phyloP scores from a whole-genome alignment of 805 yeast genomes.

The Saccharomycopsis babjevae region DNA sequence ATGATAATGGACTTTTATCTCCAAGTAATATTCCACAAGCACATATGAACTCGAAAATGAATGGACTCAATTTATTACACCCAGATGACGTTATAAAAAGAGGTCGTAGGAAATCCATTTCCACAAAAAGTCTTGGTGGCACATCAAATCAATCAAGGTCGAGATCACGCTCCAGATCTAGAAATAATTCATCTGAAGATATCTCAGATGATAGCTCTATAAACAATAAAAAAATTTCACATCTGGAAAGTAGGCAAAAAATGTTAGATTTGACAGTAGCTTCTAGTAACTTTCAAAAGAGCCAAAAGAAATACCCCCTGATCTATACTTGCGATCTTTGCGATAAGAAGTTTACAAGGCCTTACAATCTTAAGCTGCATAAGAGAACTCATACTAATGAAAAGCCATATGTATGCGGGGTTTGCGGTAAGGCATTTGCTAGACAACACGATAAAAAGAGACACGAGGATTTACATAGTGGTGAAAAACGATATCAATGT shows the following conservation, averaged over 20 bases:
- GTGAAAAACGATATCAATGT: slow-evolving; percentile 67
- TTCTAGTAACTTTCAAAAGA: slow-evolving; percentile 40
- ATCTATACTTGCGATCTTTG: slow-evolving; percentile 66
- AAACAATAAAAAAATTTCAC: slow-evolving; percentile 7
- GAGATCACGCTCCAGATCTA: slow-evolving; percentile 28
- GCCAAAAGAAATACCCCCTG: slow-evolving; percentile 64
- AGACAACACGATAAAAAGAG: slow-evolving; percentile 69
- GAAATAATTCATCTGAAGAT: neutral
- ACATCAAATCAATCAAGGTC: slow-evolving; percentile 19
- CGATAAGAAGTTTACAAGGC: slow-evolving; percentile 80
- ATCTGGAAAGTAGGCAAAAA: slow-evolving; percentile 31
- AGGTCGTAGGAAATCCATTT: slow-evolving; percentile 25
- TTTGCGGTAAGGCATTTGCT: slow-evolving; percentile 77
- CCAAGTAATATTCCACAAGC: slow-evolving; percentile 28
- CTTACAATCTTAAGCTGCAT: slow-evolving; percentile 88
- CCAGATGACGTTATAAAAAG: slow-evolving; percentile 28
- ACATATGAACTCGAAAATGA: neutral
- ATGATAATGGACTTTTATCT: slow-evolving; percentile 10
- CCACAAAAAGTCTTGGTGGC: slow-evolving; percentile 11
- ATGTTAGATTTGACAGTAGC: slow-evolving; percentile 57
- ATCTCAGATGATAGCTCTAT: slow-evolving; percentile 15
- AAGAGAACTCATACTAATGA: slow-evolving; percentile 84
- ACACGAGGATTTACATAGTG: slow-evolving; percentile 67
- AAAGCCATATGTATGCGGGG: slow-evolving; percentile 61
- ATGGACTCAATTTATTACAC: slow-evolving; percentile 20